Percentiles rank a stretch among this genome's conserved stretches.
These are phyloP conservation scores for Sclerotinia minor DNA, from an alignment of 2,329 filamentous ascomycete genomes.

Conservation along the genomic window DNA sequence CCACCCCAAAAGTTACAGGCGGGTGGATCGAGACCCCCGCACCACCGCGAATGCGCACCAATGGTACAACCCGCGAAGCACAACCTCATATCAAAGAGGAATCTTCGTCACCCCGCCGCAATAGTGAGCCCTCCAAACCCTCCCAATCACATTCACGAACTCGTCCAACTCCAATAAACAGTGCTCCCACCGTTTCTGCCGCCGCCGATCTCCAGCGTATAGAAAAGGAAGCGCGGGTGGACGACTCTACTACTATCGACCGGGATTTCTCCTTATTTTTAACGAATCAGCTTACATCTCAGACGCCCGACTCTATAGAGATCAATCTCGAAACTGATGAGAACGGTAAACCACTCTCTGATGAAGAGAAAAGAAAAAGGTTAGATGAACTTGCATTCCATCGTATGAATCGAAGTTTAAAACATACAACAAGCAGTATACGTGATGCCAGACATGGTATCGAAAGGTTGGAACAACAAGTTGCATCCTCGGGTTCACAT, in stretches of 20 bases:
- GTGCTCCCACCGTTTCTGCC: constrained; percentile 31
- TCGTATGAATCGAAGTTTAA: constrained; percentile 55
- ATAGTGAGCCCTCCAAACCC: constrained; percentile 6
- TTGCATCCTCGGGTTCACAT: constrained; percentile 44
- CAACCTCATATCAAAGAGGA: constrained; percentile 21
- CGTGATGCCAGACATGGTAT: constrained; percentile 59
- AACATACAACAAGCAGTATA: constrained; percentile 53
- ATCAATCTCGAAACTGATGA: constrained; percentile 33
- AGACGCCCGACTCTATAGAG: not conserved
- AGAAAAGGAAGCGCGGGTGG: constrained; percentile 36
- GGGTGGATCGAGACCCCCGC: constrained; percentile 42
- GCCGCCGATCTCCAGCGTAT: constrained; percentile 38
- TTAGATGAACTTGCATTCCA: constrained; percentile 48
- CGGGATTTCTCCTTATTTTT: constrained; percentile 19
- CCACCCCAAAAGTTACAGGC: constrained; percentile 39
- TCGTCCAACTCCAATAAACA: constrained; percentile 33
- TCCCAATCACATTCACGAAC: constrained; percentile 17
- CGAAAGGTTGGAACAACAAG: constrained; percentile 55
- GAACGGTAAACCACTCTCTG: constrained; percentile 30
- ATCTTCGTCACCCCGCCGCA: not conserved
- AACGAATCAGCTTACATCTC: constrained; percentile 12
- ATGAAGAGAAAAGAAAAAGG: constrained; percentile 39
- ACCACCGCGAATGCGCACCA: constrained; percentile 29
- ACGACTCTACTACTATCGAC: constrained; percentile 39
- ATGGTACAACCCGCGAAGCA: constrained; percentile 1